Conservation (phyloP, 208 protist species). For the Leishmania mexicana region DNA sequence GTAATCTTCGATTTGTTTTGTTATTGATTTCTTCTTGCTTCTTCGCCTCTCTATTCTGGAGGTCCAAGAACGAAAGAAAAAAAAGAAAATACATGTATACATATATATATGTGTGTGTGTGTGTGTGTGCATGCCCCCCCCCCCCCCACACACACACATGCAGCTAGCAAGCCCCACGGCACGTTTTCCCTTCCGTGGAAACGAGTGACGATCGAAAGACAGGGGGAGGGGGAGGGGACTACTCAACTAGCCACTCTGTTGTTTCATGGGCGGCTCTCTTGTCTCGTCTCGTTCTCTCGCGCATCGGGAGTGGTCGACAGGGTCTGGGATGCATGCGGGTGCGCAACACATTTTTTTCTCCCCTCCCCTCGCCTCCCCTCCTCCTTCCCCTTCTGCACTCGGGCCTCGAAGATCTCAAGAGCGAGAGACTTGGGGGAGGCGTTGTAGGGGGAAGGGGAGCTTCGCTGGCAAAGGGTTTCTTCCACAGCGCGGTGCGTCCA, state of each 20-base stretch:
- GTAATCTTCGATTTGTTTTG: not conserved
- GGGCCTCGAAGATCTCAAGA: not conserved
- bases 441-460: not conserved
- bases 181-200: not conserved
- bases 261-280: not conserved
- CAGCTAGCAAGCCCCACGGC: not conserved
- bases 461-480: not conserved
- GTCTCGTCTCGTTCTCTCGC: no score
- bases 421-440: not conserved
- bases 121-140: no score
- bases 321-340: not conserved
- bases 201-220: not conserved
- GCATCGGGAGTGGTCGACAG: not conserved
- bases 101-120: not conserved
- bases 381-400: not conserved
- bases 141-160: no score
- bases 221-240: not conserved
- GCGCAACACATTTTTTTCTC: not conserved
- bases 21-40: not conserved
- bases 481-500: not conserved
- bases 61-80: not conserved
- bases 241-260: not conserved
- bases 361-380: no score
- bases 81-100: not conserved
- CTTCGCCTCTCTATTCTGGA: not conserved